Evolutionary conservation across 192 early-diverging fungal species (phyloP).

Genomic region (Dissophora globulifera): DNA sequence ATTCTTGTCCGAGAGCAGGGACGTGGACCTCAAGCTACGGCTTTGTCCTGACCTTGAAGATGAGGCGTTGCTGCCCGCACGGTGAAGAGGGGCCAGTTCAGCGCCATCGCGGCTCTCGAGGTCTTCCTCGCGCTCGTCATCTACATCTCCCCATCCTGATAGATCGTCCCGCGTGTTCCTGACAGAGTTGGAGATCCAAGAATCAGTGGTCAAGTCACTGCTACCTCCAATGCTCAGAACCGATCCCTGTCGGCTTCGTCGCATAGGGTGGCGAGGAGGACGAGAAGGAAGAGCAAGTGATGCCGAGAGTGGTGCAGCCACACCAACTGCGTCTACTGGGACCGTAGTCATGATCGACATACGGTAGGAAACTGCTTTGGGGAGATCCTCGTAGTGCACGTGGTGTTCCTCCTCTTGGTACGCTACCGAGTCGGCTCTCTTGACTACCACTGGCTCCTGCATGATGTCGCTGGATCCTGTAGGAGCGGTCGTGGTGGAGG

Average conservation of each 20-base stretch:
- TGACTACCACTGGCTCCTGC: constrained; percentile 3
- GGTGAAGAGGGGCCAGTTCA: constrained; percentile 6
- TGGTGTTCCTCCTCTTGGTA: constrained; percentile 40
- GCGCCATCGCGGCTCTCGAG: neutral
- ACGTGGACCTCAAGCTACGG: constrained; percentile 28
- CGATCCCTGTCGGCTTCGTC: constrained; percentile 40
- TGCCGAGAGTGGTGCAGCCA: constrained; percentile 1
- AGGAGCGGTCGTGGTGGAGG: no score
- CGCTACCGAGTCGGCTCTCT: neutral
- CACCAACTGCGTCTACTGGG: constrained; percentile 33
- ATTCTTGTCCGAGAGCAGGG: constrained; percentile 31
- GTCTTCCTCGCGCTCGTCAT: constrained; percentile 7
- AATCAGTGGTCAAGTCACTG: constrained; percentile 37
- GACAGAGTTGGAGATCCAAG: constrained; percentile 35
- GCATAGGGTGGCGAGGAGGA: constrained; percentile 45
- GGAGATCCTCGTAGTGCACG: constrained; percentile 44
- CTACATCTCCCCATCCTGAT: constrained; percentile 33
- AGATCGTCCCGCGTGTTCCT: constrained; percentile 48
- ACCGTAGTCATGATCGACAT: constrained; percentile 54
- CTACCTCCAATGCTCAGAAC: constrained; percentile 35
- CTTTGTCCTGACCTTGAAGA: constrained; percentile 3
- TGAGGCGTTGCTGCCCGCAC: neutral
- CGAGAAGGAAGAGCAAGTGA: constrained; percentile 19
- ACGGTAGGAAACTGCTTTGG: constrained; percentile 30
- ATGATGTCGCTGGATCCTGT: neutral